Base-by-base conservation (phyloP, 2,329 filamentous ascomycete genomes). In the Epichloe typhina region DNA sequence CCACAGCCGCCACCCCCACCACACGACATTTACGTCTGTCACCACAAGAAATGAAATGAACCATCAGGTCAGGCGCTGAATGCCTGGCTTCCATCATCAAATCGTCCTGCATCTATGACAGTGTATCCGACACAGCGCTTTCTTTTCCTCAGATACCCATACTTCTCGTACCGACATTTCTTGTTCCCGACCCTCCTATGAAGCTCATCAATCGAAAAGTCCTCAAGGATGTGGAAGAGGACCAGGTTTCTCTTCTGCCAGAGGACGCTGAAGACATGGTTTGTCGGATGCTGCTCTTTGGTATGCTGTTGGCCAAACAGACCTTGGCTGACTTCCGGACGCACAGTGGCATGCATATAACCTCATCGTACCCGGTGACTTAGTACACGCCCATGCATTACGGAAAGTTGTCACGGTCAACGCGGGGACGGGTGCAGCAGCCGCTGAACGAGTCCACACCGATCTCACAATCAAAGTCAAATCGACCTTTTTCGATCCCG, bases 311-410 rank as follows among this genome's bases (percentile, higher is more conserved):
- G 41, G 36, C 35, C 40, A 52, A 50, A 50, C 35, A 17, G 11
- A 44, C 15, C 6, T 49, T 31, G 43, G 51, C 51, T 56, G 43
- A 52, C 50, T 41, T 8, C n/a, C 38, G 31, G 17, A 44, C 41
- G 31, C 38, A 37, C 49, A 71, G 73, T 81, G 77, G 77, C 77
- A 81, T 55, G 75, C 76, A 57, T 79, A 81, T 63, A 81, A 81
- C 65, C 69, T 82, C 53, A 79, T 82, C 58, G 66, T 71, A 9
- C 63, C 71, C 51, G 69, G 72, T 54, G 77, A 82, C 57, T 59
- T 74, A 45, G 67, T 82, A 56, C 70, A 72, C 54, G 77, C 75
- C 15, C 74, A 77, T 52, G 74, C 78, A 36, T 65, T 76, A 49
- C 75, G 78, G 56, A 80, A 80, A 57, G 74, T 80, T 50, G 68